Evolutionary conservation across 805 yeast species (phyloP).

Genomic region (Ogataea siamensis): DNA sequence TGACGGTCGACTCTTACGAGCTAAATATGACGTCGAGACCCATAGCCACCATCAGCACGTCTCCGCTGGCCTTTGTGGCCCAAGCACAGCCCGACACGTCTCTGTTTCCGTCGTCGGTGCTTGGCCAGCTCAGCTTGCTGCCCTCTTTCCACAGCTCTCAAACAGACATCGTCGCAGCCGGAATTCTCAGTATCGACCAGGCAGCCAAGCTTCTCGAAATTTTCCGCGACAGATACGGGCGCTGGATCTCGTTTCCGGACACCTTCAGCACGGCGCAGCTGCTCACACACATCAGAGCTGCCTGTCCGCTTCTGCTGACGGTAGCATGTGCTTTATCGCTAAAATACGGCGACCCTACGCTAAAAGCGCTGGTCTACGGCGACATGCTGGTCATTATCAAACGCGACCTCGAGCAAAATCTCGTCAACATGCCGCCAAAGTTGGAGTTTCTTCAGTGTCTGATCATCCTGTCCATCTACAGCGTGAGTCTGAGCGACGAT

Average conservation of each 20-base stretch:
- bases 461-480: slow-evolving; percentile 63
- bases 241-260: slow-evolving; percentile 75
- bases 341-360: slow-evolving; percentile 43
- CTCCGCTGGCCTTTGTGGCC: slow-evolving; percentile 45
- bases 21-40: slow-evolving; percentile 18
- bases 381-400: slow-evolving; percentile 46
- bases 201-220: slow-evolving; percentile 50
- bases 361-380: slow-evolving; percentile 42
- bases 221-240: slow-evolving; percentile 66
- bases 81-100: slow-evolving; percentile 34
- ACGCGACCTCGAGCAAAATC: slow-evolving; percentile 45
- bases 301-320: slow-evolving; percentile 64
- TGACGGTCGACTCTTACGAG: slow-evolving; percentile 1
- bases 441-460: slow-evolving; percentile 68
- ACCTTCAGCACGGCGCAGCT: slow-evolving; percentile 46
- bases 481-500: slow-evolving; percentile 55
- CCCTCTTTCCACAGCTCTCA: slow-evolving; percentile 12
- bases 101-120: slow-evolving; percentile 24
- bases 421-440: slow-evolving; percentile 41
- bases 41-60: slow-evolving; percentile 34
- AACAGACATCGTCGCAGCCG: slow-evolving; percentile 49
- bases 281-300: slow-evolving; percentile 44
- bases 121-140: slow-evolving; percentile 13
- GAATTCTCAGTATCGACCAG: slow-evolving; percentile 47
- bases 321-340: slow-evolving; percentile 63